A percentile compares a stretch with the other conserved stretches of the same genome.
Evolutionary conservation across 75 land plant species (phyloP).

Genomic region (Chamaecyparis obtusa): DNA sequence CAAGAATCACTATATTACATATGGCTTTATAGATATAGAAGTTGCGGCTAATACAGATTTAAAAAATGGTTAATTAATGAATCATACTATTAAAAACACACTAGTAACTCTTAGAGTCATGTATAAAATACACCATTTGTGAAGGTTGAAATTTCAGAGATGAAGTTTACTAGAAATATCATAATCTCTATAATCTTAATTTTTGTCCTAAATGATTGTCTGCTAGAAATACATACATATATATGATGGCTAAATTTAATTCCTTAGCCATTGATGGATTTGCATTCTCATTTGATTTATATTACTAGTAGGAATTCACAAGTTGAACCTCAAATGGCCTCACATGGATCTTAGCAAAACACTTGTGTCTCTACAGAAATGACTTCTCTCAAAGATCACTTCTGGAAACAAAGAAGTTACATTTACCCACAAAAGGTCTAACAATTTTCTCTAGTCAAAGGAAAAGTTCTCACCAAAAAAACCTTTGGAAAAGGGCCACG

Average conservation of each 20-base stretch:
- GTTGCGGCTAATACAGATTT: too few species aligned
- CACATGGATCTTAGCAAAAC: neutral
- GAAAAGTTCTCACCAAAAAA: conserved; percentile 26
- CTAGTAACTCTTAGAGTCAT: too few species aligned
- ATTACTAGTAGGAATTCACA: conserved; percentile 8
- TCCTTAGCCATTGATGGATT: neutral
- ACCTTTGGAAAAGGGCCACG: conserved; percentile 13
- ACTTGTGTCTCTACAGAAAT: conserved; percentile 13
- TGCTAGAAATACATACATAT: neutral
- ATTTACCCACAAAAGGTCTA: conserved; percentile 7
- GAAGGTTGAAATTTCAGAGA: conserved; percentile 3
- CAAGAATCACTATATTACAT: neutral
- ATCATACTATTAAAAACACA: too few species aligned
- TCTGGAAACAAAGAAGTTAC: neutral
- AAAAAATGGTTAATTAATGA: too few species aligned
- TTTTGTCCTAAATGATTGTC: neutral
- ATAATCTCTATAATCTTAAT: neutral
- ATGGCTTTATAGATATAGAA: neutral
- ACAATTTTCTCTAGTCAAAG: neutral
- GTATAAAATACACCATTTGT: too few species aligned
- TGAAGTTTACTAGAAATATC: neutral
- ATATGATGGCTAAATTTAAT: neutral
- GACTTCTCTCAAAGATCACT: conserved; percentile 3
- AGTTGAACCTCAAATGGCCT: conserved; percentile 12
- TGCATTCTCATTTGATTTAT: neutral